A percentile compares a stretch with the other conserved stretches of the same genome.
phyloP scores from a whole-genome alignment of 2,329 filamentous ascomycete genomes.

The Aspergillus glaucus region DNA sequence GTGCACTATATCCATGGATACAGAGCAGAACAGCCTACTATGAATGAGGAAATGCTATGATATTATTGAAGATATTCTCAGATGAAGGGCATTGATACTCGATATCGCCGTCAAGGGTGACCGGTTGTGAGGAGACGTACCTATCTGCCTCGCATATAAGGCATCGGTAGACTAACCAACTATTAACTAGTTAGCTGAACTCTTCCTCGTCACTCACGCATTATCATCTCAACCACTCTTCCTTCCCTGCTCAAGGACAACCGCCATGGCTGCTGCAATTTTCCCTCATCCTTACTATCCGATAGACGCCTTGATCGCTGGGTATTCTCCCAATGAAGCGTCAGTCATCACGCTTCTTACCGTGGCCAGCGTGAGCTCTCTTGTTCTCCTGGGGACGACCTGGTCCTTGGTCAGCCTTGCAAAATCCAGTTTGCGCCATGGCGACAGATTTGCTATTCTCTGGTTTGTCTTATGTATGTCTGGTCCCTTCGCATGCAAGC shows the following conservation, averaged over 20 bases:
- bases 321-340: conserved; percentile 62
- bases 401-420: conserved; percentile 48
- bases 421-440: conserved; percentile 47
- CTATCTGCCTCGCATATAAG: background rate
- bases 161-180: background rate
- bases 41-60: background rate
- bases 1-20: background rate
- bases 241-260: background rate
- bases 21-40: no score
- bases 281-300: conserved; percentile 65
- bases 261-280: conserved; percentile 3
- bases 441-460: conserved; percentile 56
- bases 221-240: no score
- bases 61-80: background rate
- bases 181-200: background rate
- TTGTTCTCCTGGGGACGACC: conserved; percentile 52
- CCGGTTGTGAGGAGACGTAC: background rate
- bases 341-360: conserved; percentile 53
- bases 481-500: background rate
- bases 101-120: no score
- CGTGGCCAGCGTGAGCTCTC: conserved; percentile 54
- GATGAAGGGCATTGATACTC: background rate
- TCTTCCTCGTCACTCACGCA: no score
- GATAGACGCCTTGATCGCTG: conserved; percentile 53
- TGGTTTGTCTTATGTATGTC: conserved; percentile 70